Percentiles rank a stretch among this genome's conserved stretches.
Conservation (phyloP, 176 grass and related monocot genomes). For the Oryza coarctata region DNA sequence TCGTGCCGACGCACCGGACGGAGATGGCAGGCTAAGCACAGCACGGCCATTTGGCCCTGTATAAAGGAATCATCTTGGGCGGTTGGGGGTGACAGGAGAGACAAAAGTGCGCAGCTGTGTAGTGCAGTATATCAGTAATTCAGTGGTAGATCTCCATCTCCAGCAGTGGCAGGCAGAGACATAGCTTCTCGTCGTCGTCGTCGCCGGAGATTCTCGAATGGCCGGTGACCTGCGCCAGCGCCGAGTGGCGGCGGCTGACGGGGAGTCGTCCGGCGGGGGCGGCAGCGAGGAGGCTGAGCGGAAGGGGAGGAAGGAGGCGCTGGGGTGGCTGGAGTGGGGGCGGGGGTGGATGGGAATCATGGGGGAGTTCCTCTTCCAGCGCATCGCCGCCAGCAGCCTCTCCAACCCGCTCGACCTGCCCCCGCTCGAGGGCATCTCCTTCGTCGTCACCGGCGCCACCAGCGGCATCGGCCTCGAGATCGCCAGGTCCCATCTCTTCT, state of each 20-base stretch:
- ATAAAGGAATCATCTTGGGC: no score
- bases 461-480: slow-evolving; percentile 96
- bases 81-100: no score
- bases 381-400: slow-evolving; percentile 93
- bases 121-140: no score
- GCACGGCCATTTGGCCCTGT: no score
- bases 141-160: neutral
- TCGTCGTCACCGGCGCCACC: slow-evolving; percentile 81
- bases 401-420: slow-evolving; percentile 76
- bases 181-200: neutral
- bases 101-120: no score
- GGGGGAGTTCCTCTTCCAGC: slow-evolving; percentile 97
- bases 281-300: neutral
- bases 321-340: slow-evolving; percentile 92
- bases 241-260: neutral
- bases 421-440: slow-evolving; percentile 72
- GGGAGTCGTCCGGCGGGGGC: no score
- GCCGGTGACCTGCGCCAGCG: slow-evolving; percentile 48
- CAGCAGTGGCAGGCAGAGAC: neutral
- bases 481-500: slow-evolving; percentile 52
- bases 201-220: slow-evolving; percentile 39
- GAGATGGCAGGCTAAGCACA: no score
- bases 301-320: slow-evolving; percentile 54
- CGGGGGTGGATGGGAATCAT: slow-evolving; percentile 62
- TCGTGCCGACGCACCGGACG: no score